These are phyloP conservation scores for Puccinia coronata DNA, from an alignment of 1,284 basidiomycete genomes.

Conservation along the genomic window DNA sequence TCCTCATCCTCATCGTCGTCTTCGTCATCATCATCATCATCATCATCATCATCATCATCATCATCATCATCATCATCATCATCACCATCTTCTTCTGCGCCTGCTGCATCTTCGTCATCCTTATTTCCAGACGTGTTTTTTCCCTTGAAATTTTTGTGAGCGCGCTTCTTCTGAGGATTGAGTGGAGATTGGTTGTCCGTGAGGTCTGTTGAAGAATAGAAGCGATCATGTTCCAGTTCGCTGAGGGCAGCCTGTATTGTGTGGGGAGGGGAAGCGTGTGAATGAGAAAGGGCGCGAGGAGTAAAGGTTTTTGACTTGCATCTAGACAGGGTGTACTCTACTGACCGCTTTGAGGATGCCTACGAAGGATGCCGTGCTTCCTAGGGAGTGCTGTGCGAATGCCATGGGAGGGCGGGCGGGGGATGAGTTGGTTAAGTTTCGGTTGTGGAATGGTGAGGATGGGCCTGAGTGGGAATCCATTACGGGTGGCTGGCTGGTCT, in stretches of 20 bases:
- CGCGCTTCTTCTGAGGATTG: neutral
- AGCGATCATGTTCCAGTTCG: neutral
- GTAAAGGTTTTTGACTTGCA: too few species aligned
- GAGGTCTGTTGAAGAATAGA: neutral
- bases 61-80: constrained; percentile 4
- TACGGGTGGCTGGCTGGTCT: too few species aligned
- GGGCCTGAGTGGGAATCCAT: neutral
- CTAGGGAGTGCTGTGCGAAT: constrained; percentile 5
- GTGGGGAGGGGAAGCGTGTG: neutral
- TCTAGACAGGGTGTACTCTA: neutral
- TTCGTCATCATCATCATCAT: constrained; percentile 4
- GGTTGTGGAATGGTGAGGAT: neutral
- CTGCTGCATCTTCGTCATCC: neutral
- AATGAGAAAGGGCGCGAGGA: neutral
- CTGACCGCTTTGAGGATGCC: constrained; percentile 49
- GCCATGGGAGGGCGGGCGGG: neutral
- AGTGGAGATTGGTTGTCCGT: neutral
- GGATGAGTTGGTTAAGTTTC: neutral
- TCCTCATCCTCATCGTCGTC: neutral
- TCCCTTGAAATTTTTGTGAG: constrained; percentile 1
- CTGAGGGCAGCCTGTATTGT: constrained; percentile 30
- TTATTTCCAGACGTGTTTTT: neutral
- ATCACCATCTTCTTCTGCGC: neutral
- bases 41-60: neutral
- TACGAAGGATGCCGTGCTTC: constrained; percentile 43